Percentiles rank a stretch among this genome's conserved stretches.
These are phyloP conservation scores for Fonsecaea pugnacius DNA, from an alignment of 2,329 filamentous ascomycete species.

Conservation along the genomic window DNA sequence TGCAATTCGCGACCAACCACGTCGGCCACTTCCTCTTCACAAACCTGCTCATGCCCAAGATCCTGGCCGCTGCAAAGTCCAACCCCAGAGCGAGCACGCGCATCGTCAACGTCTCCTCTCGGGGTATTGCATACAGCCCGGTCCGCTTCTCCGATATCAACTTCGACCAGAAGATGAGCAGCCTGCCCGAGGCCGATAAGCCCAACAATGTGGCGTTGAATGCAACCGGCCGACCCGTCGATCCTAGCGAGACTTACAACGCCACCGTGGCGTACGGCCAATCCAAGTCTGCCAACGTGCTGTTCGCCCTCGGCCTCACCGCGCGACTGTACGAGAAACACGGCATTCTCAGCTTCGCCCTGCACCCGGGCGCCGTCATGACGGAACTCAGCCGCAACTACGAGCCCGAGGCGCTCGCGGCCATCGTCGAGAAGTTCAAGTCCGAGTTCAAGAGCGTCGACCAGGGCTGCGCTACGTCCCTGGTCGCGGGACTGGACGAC, in stretches of 20 bases:
- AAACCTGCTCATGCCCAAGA: constrained; percentile 45
- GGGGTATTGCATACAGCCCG: background rate
- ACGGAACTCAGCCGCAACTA: constrained; percentile 28
- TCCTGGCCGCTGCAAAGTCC: constrained; percentile 39
- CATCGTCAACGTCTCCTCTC: constrained; percentile 41
- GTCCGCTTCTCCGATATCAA: constrained; percentile 44
- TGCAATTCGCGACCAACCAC: constrained; percentile 47
- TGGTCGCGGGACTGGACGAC: constrained; percentile 12
- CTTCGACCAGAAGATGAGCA: constrained; percentile 37
- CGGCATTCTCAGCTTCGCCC: constrained; percentile 46
- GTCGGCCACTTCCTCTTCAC: constrained; percentile 49
- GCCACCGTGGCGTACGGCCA: constrained; percentile 51
- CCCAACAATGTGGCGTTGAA: constrained; percentile 11
- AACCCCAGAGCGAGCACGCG: constrained; percentile 28
- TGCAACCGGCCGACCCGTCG: background rate
- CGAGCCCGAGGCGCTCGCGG: constrained; percentile 36
- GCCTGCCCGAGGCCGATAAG: constrained; percentile 32
- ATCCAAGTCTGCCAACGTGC: constrained; percentile 54
- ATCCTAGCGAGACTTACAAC: constrained; percentile 38
- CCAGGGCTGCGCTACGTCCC: constrained; percentile 6
- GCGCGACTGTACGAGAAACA: constrained; percentile 30
- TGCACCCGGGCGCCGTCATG: constrained; percentile 46
- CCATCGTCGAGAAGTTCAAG: background rate
- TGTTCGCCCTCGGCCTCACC: constrained; percentile 49
- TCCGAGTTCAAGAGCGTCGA: constrained; percentile 3